phyloP scores from a whole-genome alignment of 345 rosid species.

The Rhodomyrtus tomentosa region DNA sequence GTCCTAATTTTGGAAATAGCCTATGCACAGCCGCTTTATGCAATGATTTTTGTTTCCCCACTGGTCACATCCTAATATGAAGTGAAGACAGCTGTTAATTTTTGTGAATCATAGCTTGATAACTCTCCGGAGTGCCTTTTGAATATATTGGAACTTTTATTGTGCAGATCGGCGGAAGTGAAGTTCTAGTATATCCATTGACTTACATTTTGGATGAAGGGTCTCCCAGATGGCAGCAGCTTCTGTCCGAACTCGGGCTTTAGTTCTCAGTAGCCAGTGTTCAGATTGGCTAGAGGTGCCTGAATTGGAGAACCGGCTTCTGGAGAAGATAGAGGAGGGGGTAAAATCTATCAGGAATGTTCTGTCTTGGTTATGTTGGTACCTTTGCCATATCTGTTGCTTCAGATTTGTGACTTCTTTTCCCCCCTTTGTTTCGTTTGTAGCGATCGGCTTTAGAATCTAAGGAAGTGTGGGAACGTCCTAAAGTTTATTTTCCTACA shows the following conservation, averaged over 20 bases:
- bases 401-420: background rate
- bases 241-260: conserved; percentile 45
- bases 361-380: background rate
- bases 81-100: background rate
- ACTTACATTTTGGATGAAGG: conserved; percentile 95
- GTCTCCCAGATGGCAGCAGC: conserved; percentile 85
- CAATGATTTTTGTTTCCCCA: background rate
- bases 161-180: conserved; percentile 77
- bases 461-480: background rate
- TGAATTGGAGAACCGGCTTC: background rate
- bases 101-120: background rate
- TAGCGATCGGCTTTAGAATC: background rate
- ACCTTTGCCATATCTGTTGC: background rate
- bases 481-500: background rate
- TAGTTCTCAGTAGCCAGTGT: background rate
- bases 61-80: background rate
- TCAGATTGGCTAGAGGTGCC: background rate
- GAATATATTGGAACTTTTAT: background rate
- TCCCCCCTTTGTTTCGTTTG: background rate
- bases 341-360: background rate
- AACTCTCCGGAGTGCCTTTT: background rate
- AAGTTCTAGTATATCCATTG: conserved; percentile 75
- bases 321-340: background rate
- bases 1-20: conserved; percentile 1
- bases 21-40: background rate